Evolutionary conservation across 495 filamentous ascomycete species (phyloP), one percentile per base, ranked within the genome.

Genomic region (Neurospora tetrasperma): DNA sequence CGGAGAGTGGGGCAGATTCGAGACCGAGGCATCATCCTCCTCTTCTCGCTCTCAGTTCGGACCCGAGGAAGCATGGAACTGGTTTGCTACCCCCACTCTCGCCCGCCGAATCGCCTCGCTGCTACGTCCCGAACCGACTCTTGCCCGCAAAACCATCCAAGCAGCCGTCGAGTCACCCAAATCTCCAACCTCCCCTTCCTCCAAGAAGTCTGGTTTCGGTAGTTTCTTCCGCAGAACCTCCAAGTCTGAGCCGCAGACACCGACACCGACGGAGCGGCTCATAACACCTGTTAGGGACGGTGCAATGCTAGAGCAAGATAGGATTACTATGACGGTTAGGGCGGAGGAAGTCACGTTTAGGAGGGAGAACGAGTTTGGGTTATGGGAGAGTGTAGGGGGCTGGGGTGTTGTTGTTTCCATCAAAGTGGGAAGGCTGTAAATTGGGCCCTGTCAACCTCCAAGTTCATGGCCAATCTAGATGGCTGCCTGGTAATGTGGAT

Each of bases 301-400:
- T 20, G 41, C 35, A 44, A 73, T 69, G 9, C 72, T 20, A 20
- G 70, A 70, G 27, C 69, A 75, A 18, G 72, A 76, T 5, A 71
- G 73, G 1, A 76, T 83, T 20, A 79, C 76, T 40, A 84, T 87
- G 79, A 74, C 74, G 20, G 83, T 84, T 3, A 76, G 80, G 23
- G 85, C 83, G 12, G 80, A 88, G 31, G 87, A 88, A 73, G 81
- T 88, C 11, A 83, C 83, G 2, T 87, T 89, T 73, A 75, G 86
- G 27, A 79, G 76, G 59, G 84, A 87, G 79, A 89, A 87, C 73
- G 82, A 83, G 5, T 79, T 88, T 72, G 87, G 87, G 0, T 74
- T 89, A 11, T 85, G 82, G 76, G 86, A 87, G 73, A 86, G 83
- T n/a, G 71, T 77, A 73, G 81, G 75, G 1, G 87, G 87, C 0